Conservation (phyloP, 768 basidiomycete genomes). For the Tephrocybe sp. region DNA sequence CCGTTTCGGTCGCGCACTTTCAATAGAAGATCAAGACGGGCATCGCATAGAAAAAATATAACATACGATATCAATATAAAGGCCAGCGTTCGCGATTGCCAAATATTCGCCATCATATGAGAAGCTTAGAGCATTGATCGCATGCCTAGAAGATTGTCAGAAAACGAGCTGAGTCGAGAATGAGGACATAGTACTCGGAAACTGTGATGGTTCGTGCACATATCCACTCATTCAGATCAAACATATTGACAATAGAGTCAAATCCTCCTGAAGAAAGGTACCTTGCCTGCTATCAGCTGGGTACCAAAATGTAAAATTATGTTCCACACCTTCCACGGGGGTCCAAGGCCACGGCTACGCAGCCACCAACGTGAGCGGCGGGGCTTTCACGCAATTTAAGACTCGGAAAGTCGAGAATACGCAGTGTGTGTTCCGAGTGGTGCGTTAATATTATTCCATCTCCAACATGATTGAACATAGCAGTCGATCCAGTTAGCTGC, state of each 20-base stretch:
- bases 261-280: constrained; percentile 79
- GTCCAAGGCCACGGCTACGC: constrained; percentile 71
- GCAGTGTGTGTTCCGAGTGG: constrained; percentile 60
- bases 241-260: constrained; percentile 82
- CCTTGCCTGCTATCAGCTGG: constrained; percentile 27
- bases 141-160: constrained; percentile 43
- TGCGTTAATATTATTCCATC: constrained; percentile 69
- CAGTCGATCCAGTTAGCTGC: constrained; percentile 58
- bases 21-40: constrained; percentile 3
- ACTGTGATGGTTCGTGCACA: constrained; percentile 71
- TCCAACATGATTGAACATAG: constrained; percentile 73
- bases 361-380: constrained; percentile 80
- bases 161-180: neutral
- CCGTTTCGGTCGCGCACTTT: constrained; percentile 79
- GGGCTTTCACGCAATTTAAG: constrained; percentile 56
- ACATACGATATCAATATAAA: constrained; percentile 76
- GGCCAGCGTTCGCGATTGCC: constrained; percentile 69
- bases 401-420: constrained; percentile 68
- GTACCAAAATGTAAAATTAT: neutral
- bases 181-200: constrained; percentile 63
- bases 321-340: constrained; percentile 64
- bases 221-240: constrained; percentile 80
- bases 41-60: neutral
- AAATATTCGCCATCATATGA: constrained; percentile 83
- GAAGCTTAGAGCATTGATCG: constrained; percentile 73